Base-by-base conservation (phyloP, 2,329 filamentous ascomycete species). In the Fusarium liriodendri region DNA sequence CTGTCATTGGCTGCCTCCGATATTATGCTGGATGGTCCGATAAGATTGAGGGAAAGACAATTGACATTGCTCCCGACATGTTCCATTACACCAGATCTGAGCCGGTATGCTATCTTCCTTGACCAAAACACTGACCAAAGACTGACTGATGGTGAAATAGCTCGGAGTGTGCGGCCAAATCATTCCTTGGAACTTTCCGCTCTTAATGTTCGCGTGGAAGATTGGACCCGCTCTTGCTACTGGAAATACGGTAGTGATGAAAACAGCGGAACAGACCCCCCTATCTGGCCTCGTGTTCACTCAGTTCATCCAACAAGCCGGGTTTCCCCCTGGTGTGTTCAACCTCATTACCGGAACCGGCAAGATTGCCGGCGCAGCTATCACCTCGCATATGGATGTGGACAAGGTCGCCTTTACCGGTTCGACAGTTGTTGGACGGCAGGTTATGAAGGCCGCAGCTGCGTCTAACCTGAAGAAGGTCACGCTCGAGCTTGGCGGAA, bases 21-120 rank as follows among this genome's bases (percentile, higher is more conserved):
- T 98, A 85, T 81, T 85, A 85, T 79, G 95, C 89, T 80, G 95
- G 95, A 72, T 97, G 93, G 92, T 94, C 95, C 79, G 95, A 98
- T 88, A 98, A 97, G 91, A 92, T 97, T 75, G 89, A 91, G 83
- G 95, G 95, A 83, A 95, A 95, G 88, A 94, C 95, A 64, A 91
- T 97, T 74, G 94, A 97, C 79, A 93, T 94, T 76, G 87, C 89
- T 79, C 89, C 90, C 66, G 92, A 94, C 75, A 94, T 92, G 83
- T 95, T 97, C 86, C 92, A 94, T 86, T 97, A 97, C 86, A 95
- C 94, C 73, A 79, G 80, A 79, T 90, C 91, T 76, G 94, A 97
- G 88, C 94, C 95, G 10, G 87, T 89, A 81, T 76, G 87, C 83
- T n/a, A 14, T 20, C 27, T 13, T 3, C 1, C 29, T 22, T 8